Evolutionary conservation across 306 rosid genomes (phyloP).

Genomic region (Prunus mume): DNA sequence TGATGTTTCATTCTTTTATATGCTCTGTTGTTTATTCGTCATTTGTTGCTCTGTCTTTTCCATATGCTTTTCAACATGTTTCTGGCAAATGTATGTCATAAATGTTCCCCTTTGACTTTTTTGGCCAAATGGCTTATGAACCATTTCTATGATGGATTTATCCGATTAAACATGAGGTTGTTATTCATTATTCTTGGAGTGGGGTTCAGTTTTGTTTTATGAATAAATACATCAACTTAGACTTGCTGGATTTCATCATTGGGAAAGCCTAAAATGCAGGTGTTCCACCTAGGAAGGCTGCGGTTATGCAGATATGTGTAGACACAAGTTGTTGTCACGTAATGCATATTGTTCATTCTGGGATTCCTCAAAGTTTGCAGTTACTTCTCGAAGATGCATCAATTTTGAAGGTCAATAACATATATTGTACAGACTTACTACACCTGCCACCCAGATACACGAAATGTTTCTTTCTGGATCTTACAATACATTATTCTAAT

Average conservation of each 20-base stretch:
- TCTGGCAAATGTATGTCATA: neutral
- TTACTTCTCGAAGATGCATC: constrained; percentile 67
- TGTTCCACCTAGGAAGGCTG: constrained; percentile 73
- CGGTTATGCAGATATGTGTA: constrained; percentile 83
- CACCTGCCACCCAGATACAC: neutral
- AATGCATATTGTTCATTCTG: constrained; percentile 83
- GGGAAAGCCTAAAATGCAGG: constrained; percentile 40
- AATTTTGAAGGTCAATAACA: constrained; percentile 58
- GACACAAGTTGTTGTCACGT: constrained; percentile 60
- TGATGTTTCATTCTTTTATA: neutral
- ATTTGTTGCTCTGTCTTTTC: neutral
- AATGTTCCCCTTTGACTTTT: neutral
- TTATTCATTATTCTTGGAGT: neutral
- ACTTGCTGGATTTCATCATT: constrained; percentile 19
- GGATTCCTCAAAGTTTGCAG: constrained; percentile 66
- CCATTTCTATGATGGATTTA: neutral
- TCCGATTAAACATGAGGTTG: neutral
- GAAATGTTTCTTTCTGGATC: neutral
- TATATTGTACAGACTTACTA: neutral
- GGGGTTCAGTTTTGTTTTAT: neutral
- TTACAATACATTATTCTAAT: neutral
- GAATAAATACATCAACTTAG: neutral
- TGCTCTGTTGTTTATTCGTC: neutral
- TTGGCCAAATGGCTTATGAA: neutral
- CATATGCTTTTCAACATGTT: neutral